phyloP scores from a whole-genome alignment of 495 filamentous ascomycete genomes.

The Aspergillus biplanus region DNA sequence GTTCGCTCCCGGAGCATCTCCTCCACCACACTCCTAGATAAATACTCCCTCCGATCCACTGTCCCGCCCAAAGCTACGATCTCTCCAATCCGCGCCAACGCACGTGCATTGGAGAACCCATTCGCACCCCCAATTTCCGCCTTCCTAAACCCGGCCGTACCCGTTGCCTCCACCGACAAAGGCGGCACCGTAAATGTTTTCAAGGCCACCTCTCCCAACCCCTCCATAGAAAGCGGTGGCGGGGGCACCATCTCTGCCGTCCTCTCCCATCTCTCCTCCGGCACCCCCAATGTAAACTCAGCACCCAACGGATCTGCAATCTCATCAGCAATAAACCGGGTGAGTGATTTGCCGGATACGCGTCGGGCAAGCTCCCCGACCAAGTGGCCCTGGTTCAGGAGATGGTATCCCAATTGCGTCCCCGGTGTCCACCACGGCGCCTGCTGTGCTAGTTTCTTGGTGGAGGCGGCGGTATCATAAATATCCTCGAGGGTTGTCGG shows the following conservation, averaged over 20 bases:
- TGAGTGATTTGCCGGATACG: constrained; percentile 40
- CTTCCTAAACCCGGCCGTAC: constrained; percentile 27
- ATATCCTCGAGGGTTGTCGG: constrained; percentile 34
- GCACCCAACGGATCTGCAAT: constrained; percentile 40
- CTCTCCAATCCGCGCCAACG: constrained; percentile 33
- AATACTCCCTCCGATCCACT: constrained; percentile 34
- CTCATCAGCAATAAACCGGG: constrained; percentile 46
- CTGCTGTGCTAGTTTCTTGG: constrained; percentile 38
- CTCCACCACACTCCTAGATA: constrained; percentile 36
- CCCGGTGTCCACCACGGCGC: constrained; percentile 50
- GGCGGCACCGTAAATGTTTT: constrained; percentile 18
- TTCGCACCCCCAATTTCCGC: constrained; percentile 31
- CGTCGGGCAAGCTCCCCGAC: constrained; percentile 44
- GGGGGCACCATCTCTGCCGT: constrained; percentile 34
- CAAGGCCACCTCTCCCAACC: constrained; percentile 21
- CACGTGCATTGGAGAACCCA: constrained; percentile 41
- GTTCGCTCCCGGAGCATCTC: constrained; percentile 42
- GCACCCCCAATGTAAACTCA: constrained; percentile 42
- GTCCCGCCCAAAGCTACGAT: constrained; percentile 35
- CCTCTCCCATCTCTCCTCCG: constrained; percentile 36
- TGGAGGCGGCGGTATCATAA: constrained; percentile 31
- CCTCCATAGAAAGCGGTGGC: neutral
- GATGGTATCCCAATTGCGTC: constrained; percentile 41
- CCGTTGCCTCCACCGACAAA: constrained; percentile 5
- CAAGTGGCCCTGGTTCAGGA: constrained; percentile 41